Base-by-base conservation (phyloP, 2,329 filamentous ascomycete species). In the Laburnicola sp. region DNA sequence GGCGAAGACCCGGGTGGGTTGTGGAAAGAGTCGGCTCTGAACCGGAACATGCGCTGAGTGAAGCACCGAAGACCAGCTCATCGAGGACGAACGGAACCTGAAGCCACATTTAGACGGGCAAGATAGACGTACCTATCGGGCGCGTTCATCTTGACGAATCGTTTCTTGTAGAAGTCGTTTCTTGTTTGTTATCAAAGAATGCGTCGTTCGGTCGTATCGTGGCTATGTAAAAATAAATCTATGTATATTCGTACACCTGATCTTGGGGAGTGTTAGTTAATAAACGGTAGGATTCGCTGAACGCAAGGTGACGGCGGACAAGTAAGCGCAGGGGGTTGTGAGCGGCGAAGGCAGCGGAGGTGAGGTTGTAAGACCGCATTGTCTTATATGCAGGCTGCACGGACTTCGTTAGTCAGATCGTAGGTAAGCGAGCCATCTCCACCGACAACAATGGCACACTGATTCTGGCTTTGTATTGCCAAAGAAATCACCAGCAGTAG, bases 71-170 rank as follows among this genome's bases (percentile, higher is more conserved):
- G 30, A 31, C 41, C 35, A 48, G 50, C 54, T 55, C 40, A 34
- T 47, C 28, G 47, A 46, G 48, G 39, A 38, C 22, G 27, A 37
- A 45, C 22, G 8, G 42, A 22, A 34, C 16, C 21, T 43, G 43
- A 22, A 42, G 26, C 6, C 36, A 37, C 48, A n/a, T 47, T 39
- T 23, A 32, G 27, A 7, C 42, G 34, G 35, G 41, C 42, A 26
- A 25, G 21, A 10, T 38, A 34, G 37, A 59, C 68, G 21, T 68
- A 72, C 70, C 70, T 66, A 49, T 73, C 70, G 40, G 70, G 70
- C 36, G 70, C 70, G 66, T 73, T 73, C 70, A 73, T 73, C 3
- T 27, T 69, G 60, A 30, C 35, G 30, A 39, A 8, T n/a, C 7
- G 4, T 9, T 26, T n/a, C 26, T n/a, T n/a, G n/a, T n/a, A n/a